phyloP scores from a whole-genome alignment of 108 stramenopile species.

The Nannochloropsis oceanica region DNA sequence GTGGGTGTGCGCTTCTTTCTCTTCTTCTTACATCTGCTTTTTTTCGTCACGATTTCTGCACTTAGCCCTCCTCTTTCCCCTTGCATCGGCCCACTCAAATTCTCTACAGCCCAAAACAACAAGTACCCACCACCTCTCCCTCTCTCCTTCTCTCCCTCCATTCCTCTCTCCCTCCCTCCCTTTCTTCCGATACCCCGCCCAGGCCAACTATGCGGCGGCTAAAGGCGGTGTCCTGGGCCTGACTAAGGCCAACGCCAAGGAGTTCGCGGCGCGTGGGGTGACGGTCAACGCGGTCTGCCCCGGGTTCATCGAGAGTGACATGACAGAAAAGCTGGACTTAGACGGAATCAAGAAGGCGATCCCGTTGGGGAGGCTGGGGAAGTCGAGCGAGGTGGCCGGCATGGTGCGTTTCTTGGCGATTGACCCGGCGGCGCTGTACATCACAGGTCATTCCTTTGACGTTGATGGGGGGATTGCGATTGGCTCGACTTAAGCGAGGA shows the following conservation, averaged over 20 bases:
- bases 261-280: slow-evolving; percentile 36
- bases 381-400: slow-evolving; percentile 18
- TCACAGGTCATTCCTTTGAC: slow-evolving; percentile 65
- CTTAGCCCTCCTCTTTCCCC: background rate
- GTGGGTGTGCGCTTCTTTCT: background rate
- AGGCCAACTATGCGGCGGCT: slow-evolving; percentile 43
- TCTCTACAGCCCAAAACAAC: background rate
- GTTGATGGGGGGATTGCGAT: slow-evolving; percentile 94
- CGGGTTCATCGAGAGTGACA: slow-evolving; percentile 44
- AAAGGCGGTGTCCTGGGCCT: slow-evolving; percentile 45
- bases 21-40: background rate
- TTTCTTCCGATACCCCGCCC: background rate
- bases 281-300: slow-evolving; percentile 45
- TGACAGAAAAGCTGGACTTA: slow-evolving; percentile 36
- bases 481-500: slow-evolving; percentile 36
- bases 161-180: background rate
- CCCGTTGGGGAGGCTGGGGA: slow-evolving; percentile 36
- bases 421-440: slow-evolving; percentile 68
- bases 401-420: slow-evolving; percentile 59
- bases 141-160: background rate
- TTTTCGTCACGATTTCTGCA: background rate
- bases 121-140: background rate
- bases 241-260: slow-evolving; percentile 33
- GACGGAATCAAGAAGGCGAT: slow-evolving; percentile 29
- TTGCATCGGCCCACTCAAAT: too few relatives aligned